Conservation (phyloP, 75 land plant species). For the Chamaecyparis obtusa region DNA sequence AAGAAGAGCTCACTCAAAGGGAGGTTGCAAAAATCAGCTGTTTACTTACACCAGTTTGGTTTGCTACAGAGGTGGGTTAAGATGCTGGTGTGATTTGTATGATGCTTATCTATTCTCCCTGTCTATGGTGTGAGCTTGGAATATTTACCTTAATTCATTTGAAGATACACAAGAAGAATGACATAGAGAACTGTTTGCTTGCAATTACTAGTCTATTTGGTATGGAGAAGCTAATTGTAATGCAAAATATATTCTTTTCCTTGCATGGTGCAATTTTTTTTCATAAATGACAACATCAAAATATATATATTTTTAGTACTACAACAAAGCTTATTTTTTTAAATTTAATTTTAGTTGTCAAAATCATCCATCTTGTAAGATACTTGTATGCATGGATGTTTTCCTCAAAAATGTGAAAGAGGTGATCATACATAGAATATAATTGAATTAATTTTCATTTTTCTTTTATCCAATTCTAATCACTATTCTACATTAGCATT, state of each 20-base stretch:
- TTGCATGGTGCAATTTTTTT: background rate
- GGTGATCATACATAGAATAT: no score
- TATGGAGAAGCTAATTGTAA: background rate
- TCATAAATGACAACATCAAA: background rate
- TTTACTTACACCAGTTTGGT: constrained; percentile 41
- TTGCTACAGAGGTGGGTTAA: constrained; percentile 46
- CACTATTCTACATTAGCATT: background rate
- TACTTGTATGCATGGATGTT: background rate
- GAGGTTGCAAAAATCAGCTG: constrained; percentile 37
- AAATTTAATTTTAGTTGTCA: background rate
- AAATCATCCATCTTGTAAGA: background rate
- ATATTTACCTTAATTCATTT: background rate
- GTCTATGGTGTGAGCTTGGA: background rate
- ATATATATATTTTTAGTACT: background rate
- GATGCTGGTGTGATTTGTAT: background rate
- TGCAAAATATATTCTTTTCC: background rate
- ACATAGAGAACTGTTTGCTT: background rate
- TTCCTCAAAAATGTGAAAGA: background rate
- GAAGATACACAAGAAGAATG: background rate
- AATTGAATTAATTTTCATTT: background rate
- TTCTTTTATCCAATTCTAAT: background rate
- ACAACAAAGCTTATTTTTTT: background rate
- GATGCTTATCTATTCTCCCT: background rate
- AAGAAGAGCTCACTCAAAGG: constrained; percentile 17
- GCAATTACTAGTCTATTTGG: constrained; percentile 2